These are phyloP conservation scores for Diaporthe vexans DNA, from an alignment of 2,329 filamentous ascomycete genomes.

Conservation along the genomic window DNA sequence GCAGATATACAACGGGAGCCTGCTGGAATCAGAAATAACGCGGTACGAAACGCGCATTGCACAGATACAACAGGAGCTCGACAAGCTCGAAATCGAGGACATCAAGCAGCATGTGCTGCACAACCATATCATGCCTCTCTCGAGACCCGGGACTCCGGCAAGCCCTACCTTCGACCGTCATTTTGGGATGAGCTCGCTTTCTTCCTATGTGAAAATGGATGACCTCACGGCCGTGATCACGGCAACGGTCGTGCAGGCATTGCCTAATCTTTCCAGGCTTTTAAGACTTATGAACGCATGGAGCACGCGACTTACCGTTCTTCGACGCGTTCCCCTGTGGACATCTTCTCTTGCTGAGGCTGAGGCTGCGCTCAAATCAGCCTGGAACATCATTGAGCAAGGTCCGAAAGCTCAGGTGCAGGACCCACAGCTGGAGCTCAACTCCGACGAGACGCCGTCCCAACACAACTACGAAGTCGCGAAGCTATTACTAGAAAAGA, in stretches of 20 bases:
- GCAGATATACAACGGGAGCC: constrained; percentile 75
- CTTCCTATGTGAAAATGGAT: constrained; percentile 79
- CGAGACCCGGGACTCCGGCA: constrained; percentile 64
- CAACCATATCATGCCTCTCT: constrained; percentile 78
- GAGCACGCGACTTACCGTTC: constrained; percentile 81
- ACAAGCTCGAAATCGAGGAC: constrained; percentile 82
- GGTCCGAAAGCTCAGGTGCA: constrained; percentile 43
- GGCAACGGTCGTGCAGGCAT: constrained; percentile 88
- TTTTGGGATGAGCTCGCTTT: constrained; percentile 57
- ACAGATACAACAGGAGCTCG: constrained; percentile 78
- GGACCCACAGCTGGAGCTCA: constrained; percentile 31
- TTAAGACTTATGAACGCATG: constrained; percentile 81
- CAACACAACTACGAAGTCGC: constrained; percentile 69
- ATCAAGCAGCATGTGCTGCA: constrained; percentile 90
- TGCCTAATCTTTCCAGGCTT: constrained; percentile 84
- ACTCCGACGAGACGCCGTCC: constrained; percentile 51
- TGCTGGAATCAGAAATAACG: constrained; percentile 74
- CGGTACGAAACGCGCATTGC: constrained; percentile 81
- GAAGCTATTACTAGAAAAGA: constrained; percentile 74
- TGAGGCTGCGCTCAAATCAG: constrained; percentile 74
- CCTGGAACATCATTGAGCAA: constrained; percentile 71
- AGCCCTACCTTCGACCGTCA: constrained; percentile 53
- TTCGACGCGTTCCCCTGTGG: constrained; percentile 80
- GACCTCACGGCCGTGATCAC: constrained; percentile 93
- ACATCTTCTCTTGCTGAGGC: constrained; percentile 76